Evolutionary conservation across 768 basidiomycete species (phyloP), one percentile per base, ranked within the genome.

Genomic region (Hygrophorus russula): DNA sequence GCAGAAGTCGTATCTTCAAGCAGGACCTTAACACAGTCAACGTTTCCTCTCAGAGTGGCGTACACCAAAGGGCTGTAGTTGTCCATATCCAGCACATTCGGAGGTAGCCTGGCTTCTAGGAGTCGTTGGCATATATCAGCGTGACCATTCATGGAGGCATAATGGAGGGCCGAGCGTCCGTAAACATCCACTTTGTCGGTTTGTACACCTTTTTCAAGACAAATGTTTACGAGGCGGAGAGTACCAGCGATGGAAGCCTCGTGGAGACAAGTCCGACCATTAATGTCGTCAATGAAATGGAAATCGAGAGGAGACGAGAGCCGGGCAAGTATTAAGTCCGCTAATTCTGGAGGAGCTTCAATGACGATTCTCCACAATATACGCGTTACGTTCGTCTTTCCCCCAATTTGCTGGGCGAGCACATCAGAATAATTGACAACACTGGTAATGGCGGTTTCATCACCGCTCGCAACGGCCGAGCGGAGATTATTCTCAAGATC

Each of bases 11-110:
- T 70, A n/a, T 78, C 78, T 49, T 80, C 74, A 27, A 97, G 65
- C 34, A 99, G 70, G n/a, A 82, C 84, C 46, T 73, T 70, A 27
- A 97, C 86, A 53, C 88, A 93, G 33, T 76, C 78, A 8, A 84
- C 76, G 46, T 80, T 77, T 12, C 96, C 96, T 55, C 77, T 78
- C 54, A 89, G 70, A 13, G 91, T 91, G 15, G 94, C 91, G 58
- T 98, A 96, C 31, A 97, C 78, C 36, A 97, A 70, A n/a, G 94
- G 83, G 39, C 74, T 92, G 64, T 86, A 92, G 54, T 93, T 94
- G 59, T 98, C 96, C 66, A 87, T 77, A 63, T 99, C 96, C 35
- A 81, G 69, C 13, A 77, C 69, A 49, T 80, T 73, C 0, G 84
- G 73, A 9, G 80, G 71, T 8, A 85, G 68, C 28, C 71, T 65